Conservation (phyloP, 495 filamentous ascomycete species). For the Aspergillus indologenus region DNA sequence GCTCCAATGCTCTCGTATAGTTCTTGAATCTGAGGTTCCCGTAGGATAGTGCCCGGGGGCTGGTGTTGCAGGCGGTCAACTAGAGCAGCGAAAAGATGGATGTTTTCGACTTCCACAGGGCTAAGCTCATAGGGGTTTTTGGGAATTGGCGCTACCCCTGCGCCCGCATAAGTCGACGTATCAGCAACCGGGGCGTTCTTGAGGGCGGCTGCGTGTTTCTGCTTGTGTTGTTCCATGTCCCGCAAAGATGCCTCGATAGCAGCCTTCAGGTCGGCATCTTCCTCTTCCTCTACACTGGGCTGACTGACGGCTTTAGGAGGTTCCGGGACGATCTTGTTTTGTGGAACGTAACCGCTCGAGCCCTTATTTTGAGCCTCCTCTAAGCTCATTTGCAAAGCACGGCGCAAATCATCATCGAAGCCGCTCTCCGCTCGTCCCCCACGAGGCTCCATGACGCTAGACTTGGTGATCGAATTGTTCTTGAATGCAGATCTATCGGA, state of each 20-base stretch:
- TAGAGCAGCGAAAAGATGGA: constrained; percentile 90
- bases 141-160: constrained; percentile 48
- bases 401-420: constrained; percentile 93
- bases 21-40: constrained; percentile 97
- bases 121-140: constrained; percentile 95
- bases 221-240: constrained; percentile 98
- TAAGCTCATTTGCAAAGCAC: constrained; percentile 90
- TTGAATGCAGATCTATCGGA: constrained; percentile 47
- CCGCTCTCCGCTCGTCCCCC: constrained; percentile 79
- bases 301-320: constrained; percentile 19
- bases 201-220: constrained; percentile 74
- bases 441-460: constrained; percentile 78
- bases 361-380: constrained; percentile 84
- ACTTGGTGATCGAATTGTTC: constrained; percentile 52
- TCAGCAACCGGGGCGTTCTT: constrained; percentile 57
- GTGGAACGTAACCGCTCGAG: constrained; percentile 65
- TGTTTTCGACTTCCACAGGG: constrained; percentile 92
- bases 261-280: constrained; percentile 91
- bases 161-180: constrained; percentile 21
- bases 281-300: constrained; percentile 40
- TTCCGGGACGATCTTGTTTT: constrained; percentile 45
- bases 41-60: constrained; percentile 87
- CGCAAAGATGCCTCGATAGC: constrained; percentile 94
- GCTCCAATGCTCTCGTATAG: constrained; percentile 94
- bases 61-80: constrained; percentile 95